A percentile compares a stretch with the other conserved stretches of the same genome.
phyloP scores from a whole-genome alignment of 345 rosid species.

The Garcia nutans region DNA sequence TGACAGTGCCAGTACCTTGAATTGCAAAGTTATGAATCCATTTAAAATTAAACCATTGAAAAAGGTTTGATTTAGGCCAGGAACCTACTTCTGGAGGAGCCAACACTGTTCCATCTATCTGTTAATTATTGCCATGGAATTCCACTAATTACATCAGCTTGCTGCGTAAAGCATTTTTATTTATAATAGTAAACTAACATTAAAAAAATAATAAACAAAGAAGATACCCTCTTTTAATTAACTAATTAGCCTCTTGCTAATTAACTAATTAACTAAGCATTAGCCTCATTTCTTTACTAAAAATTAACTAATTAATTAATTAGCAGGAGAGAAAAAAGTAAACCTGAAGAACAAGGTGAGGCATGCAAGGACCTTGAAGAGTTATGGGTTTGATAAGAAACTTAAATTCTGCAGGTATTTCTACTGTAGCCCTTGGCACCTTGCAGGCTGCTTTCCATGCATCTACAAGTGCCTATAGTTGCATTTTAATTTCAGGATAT shows the following conservation, averaged over 20 bases:
- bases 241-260: background rate
- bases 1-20: slow-evolving; percentile 69
- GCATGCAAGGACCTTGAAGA: slow-evolving; percentile 71
- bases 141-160: no score
- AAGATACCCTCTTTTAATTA: no score
- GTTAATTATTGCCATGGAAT: slow-evolving; percentile 12
- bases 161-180: no score
- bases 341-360: slow-evolving; percentile 60
- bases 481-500: no score
- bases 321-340: slow-evolving; percentile 22
- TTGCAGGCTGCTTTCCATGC: slow-evolving; percentile 71
- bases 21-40: slow-evolving; percentile 69
- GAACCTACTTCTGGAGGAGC: slow-evolving; percentile 10
- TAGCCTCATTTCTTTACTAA: background rate
- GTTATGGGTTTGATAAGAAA: slow-evolving; percentile 50
- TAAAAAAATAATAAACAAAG: background rate
- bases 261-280: no score
- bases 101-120: slow-evolving; percentile 46
- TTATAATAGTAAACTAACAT: no score
- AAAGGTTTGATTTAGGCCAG: slow-evolving; percentile 68
- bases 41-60: slow-evolving; percentile 86
- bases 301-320: background rate
- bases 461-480: slow-evolving; percentile 41
- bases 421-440: slow-evolving; percentile 42
- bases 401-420: slow-evolving; percentile 47